These are phyloP conservation scores for Phytophthora foliorum DNA, from an alignment of 352 stramenopile species.

Conservation along the genomic window DNA sequence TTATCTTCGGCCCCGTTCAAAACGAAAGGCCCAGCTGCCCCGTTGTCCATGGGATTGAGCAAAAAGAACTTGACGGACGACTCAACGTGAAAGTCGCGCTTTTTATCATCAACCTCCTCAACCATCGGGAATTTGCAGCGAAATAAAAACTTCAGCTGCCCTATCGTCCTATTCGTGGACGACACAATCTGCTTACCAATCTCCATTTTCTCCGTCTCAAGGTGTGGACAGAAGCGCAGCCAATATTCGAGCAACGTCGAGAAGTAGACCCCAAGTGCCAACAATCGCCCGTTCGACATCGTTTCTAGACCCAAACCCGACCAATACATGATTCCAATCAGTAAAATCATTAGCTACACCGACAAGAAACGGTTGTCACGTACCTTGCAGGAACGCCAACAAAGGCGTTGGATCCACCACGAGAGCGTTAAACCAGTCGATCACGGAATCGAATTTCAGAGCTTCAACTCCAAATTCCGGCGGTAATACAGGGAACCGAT, in stretches of 20 bases:
- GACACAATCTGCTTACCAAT: conserved; percentile 75
- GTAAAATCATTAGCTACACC: neutral
- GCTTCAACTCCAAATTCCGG: conserved; percentile 40
- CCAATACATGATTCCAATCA: conserved; percentile 1
- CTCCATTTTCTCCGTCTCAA: conserved; percentile 55
- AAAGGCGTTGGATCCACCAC: conserved; percentile 54
- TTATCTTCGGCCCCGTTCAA: neutral
- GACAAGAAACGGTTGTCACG: neutral
- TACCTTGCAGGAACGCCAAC: conserved; percentile 64
- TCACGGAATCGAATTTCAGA: conserved; percentile 39
- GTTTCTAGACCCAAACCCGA: conserved; percentile 37
- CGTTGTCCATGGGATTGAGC: conserved; percentile 48
- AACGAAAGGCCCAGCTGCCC: neutral
- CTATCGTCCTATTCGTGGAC: conserved; percentile 65
- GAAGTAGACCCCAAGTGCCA: conserved; percentile 81
- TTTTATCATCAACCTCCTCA: conserved; percentile 6
- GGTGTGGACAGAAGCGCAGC: conserved; percentile 60
- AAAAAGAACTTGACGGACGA: conserved; percentile 88
- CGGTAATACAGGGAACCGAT: conserved; percentile 59
- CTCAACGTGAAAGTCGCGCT: conserved; percentile 71
- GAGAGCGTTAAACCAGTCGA: conserved; percentile 59
- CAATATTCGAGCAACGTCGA: conserved; percentile 77
- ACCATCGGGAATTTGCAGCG: conserved; percentile 39
- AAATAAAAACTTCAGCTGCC: conserved; percentile 85
- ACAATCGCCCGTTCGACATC: conserved; percentile 38